A percentile compares a stretch with the other conserved stretches of the same genome.
phyloP scores from a whole-genome alignment of 78 protist genomes.

The Dictyostelium firmibasis region DNA sequence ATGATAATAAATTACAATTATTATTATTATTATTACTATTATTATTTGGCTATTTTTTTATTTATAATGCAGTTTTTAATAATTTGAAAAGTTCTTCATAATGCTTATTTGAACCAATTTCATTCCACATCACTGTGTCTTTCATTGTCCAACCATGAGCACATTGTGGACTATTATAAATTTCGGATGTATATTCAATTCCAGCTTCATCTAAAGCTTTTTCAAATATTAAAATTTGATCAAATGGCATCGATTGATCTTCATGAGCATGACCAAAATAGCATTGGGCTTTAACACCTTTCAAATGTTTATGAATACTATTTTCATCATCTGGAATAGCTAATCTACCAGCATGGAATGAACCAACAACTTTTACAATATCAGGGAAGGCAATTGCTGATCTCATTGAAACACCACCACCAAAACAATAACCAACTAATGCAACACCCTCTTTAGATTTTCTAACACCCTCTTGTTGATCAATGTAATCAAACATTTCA shows the following conservation, averaged over 20 bases:
- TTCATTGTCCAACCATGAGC: conserved; percentile 53
- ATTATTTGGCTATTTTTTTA: too few relatives aligned
- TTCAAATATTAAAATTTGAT: background rate
- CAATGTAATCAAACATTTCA: background rate
- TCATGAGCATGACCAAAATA: conserved; percentile 73
- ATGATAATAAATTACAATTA: background rate
- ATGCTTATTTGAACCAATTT: conserved; percentile 4
- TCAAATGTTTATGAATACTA: background rate
- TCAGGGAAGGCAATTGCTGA: background rate
- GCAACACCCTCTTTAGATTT: background rate
- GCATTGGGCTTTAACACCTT: background rate
- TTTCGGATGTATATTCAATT: background rate
- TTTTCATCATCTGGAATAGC: background rate
- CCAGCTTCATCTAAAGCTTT: background rate
- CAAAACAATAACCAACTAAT: conserved; percentile 49
- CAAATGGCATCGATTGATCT: conserved; percentile 3
- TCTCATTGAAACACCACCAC: conserved; percentile 26
- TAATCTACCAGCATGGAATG: conserved; percentile 36
- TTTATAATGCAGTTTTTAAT: background rate
- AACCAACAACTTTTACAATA: background rate
- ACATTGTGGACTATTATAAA: background rate
- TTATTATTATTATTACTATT: too few relatives aligned
- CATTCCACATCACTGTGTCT: conserved; percentile 22
- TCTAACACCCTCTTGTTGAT: background rate
- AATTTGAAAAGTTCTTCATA: background rate